Conservation (phyloP, 768 basidiomycete species). For the Pleurotus tuoliensis region DNA sequence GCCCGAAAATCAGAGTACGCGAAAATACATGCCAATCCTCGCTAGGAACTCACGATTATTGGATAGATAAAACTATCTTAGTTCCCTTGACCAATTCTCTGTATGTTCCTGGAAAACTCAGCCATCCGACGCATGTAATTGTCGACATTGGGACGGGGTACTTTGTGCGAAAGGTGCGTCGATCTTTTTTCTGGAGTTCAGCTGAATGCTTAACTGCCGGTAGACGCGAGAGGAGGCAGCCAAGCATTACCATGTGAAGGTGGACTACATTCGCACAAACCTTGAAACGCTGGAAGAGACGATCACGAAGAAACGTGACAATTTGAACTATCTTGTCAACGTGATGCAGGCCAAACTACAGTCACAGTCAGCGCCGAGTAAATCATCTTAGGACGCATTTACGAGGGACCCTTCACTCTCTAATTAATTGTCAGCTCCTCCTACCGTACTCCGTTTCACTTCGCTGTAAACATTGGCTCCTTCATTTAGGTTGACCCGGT, state of each 20-base stretch:
- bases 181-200: not conserved
- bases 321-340: constrained; percentile 59
- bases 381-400: not conserved
- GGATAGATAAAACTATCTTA: constrained; percentile 77
- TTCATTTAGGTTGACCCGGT: too few species aligned
- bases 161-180: constrained; percentile 84
- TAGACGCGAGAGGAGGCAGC: constrained; percentile 80
- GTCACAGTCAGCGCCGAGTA: constrained; percentile 20
- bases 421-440: too few species aligned
- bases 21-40: not conserved
- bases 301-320: constrained; percentile 70
- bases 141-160: constrained; percentile 97
- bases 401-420: too few species aligned
- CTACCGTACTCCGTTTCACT: too few species aligned
- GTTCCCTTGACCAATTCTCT: constrained; percentile 94
- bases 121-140: constrained; percentile 81
- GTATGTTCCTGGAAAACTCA: constrained; percentile 90
- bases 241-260: constrained; percentile 79
- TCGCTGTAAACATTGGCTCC: too few species aligned
- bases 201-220: not conserved
- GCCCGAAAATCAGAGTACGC: constrained; percentile 57
- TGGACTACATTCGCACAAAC: constrained; percentile 77
- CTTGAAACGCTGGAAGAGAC: constrained; percentile 86
- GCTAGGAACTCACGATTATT: not conserved
- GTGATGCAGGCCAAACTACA: constrained; percentile 65